Conservation (phyloP, 2,329 filamentous ascomycete species). For the Verticillium isaacii region DNA sequence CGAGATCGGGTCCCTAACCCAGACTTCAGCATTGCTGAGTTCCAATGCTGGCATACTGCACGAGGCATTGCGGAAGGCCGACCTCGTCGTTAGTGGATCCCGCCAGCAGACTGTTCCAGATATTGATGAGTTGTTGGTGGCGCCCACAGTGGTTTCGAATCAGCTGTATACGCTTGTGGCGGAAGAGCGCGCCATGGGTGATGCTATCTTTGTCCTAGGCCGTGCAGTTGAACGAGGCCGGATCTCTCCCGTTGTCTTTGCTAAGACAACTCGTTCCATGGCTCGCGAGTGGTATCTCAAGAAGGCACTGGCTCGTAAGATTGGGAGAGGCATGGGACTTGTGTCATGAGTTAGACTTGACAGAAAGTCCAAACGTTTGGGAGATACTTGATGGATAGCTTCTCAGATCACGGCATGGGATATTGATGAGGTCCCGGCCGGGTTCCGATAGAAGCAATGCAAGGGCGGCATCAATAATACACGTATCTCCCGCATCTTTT, state of each 20-base stretch:
- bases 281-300: constrained; percentile 80
- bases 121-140: constrained; percentile 89
- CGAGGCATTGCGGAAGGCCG: constrained; percentile 72
- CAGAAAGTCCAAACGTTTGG: background rate
- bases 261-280: constrained; percentile 69
- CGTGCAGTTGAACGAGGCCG: constrained; percentile 69
- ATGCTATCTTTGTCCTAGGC: constrained; percentile 79
- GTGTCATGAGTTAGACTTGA: background rate
- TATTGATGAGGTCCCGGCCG: too few species aligned
- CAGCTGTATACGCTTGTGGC: constrained; percentile 87
- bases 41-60: constrained; percentile 77
- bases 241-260: constrained; percentile 67
- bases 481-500: too few species aligned
- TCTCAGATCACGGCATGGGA: too few species aligned
- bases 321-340: constrained; percentile 71
- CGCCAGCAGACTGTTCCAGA: constrained; percentile 64
- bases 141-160: constrained; percentile 86
- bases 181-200: constrained; percentile 81
- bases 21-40: constrained; percentile 65
- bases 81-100: constrained; percentile 71
- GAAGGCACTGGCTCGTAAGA: constrained; percentile 75
- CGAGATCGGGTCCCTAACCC: constrained; percentile 67
- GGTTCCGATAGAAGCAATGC: too few species aligned
- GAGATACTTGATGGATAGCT: too few species aligned
- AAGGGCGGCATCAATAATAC: too few species aligned